Conservation (phyloP, 176 grass and related monocot genomes). For the Oryza punctata region DNA sequence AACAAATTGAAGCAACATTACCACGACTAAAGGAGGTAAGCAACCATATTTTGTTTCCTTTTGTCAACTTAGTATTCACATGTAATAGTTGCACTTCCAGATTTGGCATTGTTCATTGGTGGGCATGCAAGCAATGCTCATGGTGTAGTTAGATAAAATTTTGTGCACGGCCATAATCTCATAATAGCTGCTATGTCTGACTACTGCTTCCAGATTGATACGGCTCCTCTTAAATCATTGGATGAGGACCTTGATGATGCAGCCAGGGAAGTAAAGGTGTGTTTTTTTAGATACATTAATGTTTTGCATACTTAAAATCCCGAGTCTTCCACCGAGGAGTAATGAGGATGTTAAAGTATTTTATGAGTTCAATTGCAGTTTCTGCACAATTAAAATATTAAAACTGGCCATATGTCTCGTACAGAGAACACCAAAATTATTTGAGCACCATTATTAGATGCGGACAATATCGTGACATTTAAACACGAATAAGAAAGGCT, state of each 20-base stretch:
- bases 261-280: conserved; percentile 78
- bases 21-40: conserved; percentile 87
- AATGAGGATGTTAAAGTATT: conserved; percentile 4
- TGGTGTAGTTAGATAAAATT: neutral
- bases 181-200: conserved; percentile 3
- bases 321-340: neutral
- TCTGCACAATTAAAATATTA: neutral
- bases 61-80: neutral
- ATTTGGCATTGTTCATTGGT: neutral
- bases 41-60: conserved; percentile 5
- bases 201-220: conserved; percentile 58
- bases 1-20: conserved; percentile 75
- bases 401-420: neutral
- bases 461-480: neutral
- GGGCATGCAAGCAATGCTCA: neutral
- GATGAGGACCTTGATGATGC: conserved; percentile 93
- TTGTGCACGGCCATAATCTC: neutral
- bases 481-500: neutral
- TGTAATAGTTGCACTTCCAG: neutral
- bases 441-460: neutral
- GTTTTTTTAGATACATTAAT: conserved; percentile 12
- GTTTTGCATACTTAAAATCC: neutral
- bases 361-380: neutral
- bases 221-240: conserved; percentile 79
- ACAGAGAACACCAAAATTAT: neutral